Conservation (phyloP, 176 grass and related monocot species). For the Neostapfia colusana region DNA sequence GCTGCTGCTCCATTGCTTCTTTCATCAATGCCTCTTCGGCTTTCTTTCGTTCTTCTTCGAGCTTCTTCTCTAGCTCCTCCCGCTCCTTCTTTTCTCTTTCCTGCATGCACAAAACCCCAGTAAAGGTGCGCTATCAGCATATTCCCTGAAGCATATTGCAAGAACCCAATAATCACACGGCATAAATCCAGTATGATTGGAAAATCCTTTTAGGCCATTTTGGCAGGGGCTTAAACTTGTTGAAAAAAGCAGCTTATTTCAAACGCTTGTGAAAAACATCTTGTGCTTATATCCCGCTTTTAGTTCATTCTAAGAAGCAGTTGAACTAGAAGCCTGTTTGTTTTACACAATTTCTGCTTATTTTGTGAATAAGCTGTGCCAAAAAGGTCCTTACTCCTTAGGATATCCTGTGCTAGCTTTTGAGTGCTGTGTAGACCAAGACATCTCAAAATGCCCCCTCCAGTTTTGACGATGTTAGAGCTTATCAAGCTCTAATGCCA, state of each 20-base stretch:
- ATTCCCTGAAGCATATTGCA: background rate
- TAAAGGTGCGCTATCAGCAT: background rate
- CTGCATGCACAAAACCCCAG: constrained; percentile 30
- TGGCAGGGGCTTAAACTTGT: too few species aligned
- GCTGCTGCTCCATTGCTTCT: constrained; percentile 79
- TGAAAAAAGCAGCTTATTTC: too few species aligned
- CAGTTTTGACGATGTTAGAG: background rate
- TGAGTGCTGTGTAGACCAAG: background rate
- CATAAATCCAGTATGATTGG: too few species aligned
- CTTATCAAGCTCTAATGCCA: background rate
- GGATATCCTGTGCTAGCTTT: background rate
- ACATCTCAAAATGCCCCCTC: background rate
- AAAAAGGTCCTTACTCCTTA: too few species aligned
- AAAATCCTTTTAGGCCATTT: too few species aligned
- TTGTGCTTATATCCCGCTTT: too few species aligned
- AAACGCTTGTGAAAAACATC: too few species aligned
- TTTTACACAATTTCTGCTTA: too few species aligned
- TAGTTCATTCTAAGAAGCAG: too few species aligned
- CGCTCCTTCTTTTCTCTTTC: constrained; percentile 72
- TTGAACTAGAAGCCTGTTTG: too few species aligned
- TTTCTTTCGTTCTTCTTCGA: constrained; percentile 80
- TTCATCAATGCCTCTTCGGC: constrained; percentile 77
- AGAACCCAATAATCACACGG: background rate
- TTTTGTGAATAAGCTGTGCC: too few species aligned
- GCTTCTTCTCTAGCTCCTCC: constrained; percentile 86